phyloP scores from a whole-genome alignment of 306 rosid species.

The Citrullus amarus region DNA sequence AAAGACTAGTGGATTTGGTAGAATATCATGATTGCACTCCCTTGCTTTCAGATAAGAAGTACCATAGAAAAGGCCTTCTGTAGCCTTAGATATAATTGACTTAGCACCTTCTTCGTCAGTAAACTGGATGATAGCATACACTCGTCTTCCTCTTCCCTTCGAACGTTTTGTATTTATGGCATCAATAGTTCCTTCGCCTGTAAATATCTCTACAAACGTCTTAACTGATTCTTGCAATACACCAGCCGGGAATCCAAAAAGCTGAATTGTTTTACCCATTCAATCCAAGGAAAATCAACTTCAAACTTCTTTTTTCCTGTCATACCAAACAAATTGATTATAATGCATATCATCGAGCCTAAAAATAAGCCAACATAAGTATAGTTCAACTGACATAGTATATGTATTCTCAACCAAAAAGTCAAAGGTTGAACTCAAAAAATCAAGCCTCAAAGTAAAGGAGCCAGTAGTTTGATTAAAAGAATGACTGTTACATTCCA shows the following conservation, averaged over 20 bases:
- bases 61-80: constrained; percentile 13
- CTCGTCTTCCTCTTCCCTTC: constrained; percentile 17
- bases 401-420: too few relatives aligned
- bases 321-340: constrained; percentile 1
- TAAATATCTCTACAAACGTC: constrained; percentile 30
- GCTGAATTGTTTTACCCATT: constrained; percentile 58
- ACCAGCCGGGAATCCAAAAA: constrained; percentile 47
- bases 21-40: constrained; percentile 34
- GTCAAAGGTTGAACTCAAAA: too few relatives aligned
- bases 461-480: not conserved
- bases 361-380: not conserved
- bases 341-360: not conserved
- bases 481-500: not conserved
- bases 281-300: not conserved
- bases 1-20: constrained; percentile 30
- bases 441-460: not conserved
- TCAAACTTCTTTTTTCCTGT: not conserved
- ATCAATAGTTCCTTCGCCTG: constrained; percentile 45
- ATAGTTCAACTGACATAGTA: too few relatives aligned
- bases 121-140: constrained; percentile 62
- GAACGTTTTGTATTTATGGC: constrained; percentile 37
- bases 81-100: constrained; percentile 18
- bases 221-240: constrained; percentile 14
- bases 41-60: constrained; percentile 25
- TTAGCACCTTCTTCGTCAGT: constrained; percentile 18